Evolutionary conservation across 2,329 filamentous ascomycete genomes (phyloP), one percentile per base, ranked within the genome.

Genomic region (Nannizziopsis arthrosporioides): DNA sequence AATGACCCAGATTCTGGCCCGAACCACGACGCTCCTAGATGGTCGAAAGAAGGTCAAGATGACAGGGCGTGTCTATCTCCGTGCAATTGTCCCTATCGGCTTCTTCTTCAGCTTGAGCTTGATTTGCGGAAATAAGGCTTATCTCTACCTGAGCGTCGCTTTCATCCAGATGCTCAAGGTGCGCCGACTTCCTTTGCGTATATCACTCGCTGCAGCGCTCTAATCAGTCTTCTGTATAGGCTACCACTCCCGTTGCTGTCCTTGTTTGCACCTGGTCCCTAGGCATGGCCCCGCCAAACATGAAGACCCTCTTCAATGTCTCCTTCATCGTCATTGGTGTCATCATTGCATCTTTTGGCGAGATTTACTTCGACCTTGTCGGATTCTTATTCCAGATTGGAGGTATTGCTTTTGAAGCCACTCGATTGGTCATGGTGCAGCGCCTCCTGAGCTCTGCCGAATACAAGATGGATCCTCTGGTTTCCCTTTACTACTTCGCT

Each of bases 161-260:
- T 96, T 96, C 68, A 96, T 96, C 62, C 90, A 96, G 75, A 96
- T 96, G 90, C 81, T 96, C 68, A 96, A 96, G 84, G 84, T 87
- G 71, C 58, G 84, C 75, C 68, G 68, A 71, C 27, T 35, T 50
- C 47, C 19, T 12, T 9, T 3, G 14, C 37, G 9, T 11, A 22
- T 14, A 9, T 51, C 39, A 51, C 57, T 18, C 19, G n/a, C 14
- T 11, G 4, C 52, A 6, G 47, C 44, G 18, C 42, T 37, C 38
- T 48, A 37, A 48, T 36, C 15, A 9, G 12, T 15, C 5, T 32
- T 18, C 15, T n/a, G 8, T 15, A 12, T 55, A 89, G 85, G 92
- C 92, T 56, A 95, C 88, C 38, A 96, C 86, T 30, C 92, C 92
- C 12, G 89, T 96, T 51, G 89, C 88, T 47, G 89, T 96, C 45